Conservation (phyloP, 2,329 filamentous ascomycete genomes). For the Aspergillus carbonarius region DNA sequence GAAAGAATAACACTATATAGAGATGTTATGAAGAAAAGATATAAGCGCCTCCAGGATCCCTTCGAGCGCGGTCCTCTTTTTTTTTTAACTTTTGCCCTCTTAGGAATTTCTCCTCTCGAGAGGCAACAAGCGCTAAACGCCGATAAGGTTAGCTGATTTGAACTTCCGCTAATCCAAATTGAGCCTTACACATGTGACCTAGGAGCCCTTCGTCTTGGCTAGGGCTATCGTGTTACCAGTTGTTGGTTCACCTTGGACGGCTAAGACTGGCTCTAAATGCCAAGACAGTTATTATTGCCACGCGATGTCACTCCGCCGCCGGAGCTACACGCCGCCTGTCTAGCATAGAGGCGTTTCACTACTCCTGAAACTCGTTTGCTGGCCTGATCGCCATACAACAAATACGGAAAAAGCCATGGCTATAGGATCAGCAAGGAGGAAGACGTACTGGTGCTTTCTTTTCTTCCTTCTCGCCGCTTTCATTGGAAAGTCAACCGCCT, state of each 20-base stretch:
- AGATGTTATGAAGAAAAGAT: slow-evolving; percentile 7
- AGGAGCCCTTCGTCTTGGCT: slow-evolving; percentile 19
- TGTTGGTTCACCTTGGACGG: neutral
- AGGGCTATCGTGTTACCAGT: slow-evolving; percentile 21
- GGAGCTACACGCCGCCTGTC: slow-evolving; percentile 4
- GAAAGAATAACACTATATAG: slow-evolving; percentile 4
- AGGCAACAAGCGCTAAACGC: slow-evolving; percentile 12
- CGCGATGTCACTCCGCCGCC: slow-evolving; percentile 15
- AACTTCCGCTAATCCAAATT: slow-evolving; percentile 18
- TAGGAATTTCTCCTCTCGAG: slow-evolving; percentile 29
- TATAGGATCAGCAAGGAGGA: slow-evolving; percentile 20
- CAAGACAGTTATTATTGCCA: slow-evolving; percentile 5
- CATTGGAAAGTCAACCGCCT: slow-evolving; percentile 58
- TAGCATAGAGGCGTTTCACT: slow-evolving; percentile 9
- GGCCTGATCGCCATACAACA: slow-evolving; percentile 10
- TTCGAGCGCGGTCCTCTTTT: slow-evolving; percentile 27
- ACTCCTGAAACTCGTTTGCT: slow-evolving; percentile 15
- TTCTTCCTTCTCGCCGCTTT: slow-evolving; percentile 36
- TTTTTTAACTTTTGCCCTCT: slow-evolving; percentile 26
- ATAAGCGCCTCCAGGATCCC: slow-evolving; percentile 18
- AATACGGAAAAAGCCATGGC: slow-evolving; percentile 29
- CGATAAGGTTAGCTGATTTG: slow-evolving; percentile 11
- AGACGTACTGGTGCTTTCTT: slow-evolving; percentile 26
- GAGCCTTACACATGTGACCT: slow-evolving; percentile 24
- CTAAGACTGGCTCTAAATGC: neutral